Evolutionary conservation across 2,329 filamentous ascomycete genomes (phyloP), one percentile per base, ranked within the genome.

Genomic region (Ceratocystis ficicola): DNA sequence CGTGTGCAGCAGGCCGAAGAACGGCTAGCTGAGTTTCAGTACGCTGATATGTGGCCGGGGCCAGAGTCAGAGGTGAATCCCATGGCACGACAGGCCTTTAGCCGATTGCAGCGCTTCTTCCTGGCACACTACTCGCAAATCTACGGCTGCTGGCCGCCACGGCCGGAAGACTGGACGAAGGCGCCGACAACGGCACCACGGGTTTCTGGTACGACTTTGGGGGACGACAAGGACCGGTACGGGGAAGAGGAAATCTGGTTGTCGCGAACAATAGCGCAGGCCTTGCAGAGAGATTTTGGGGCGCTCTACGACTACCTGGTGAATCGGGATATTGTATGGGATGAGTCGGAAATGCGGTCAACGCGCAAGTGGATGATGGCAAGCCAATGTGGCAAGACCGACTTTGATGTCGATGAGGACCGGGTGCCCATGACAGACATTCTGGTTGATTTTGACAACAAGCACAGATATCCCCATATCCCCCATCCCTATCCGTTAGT

Each of bases 291-390:
- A 41, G 86, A 89, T 69, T 88, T 89, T 70, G 83, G 84, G 1
- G 82, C 83, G 0, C 75, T 89, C 1, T 89, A 89, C 70, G 86
- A 89, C 70, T 88, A 87, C 68, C 76, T 89, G 1, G 86, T 89
- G 17, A 82, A 89, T 72, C 80, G 84, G 4, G 83, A 87, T 60
- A 80, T 88, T 3, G 72, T 81, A 0, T 89, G 86, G 84, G 84
- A 86, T 65, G 80, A 80, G 22, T 81, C 80, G 0, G 84, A 87
- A 71, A 82, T 82, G 61, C 77, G 83, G 0, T 80, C 81, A 2
- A 80, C 81, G 20, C 80, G 84, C 50, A 87, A 86, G 71, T 87
- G 84, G 83, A 81, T 84, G 73, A 84, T 87, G 77, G 77, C 79
- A 20, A 79, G 78, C 46, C 74, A 76, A 67, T 75, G 74, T 52